Conservation (phyloP, 148 eudicot species). For the Suaeda aralocaspica region DNA sequence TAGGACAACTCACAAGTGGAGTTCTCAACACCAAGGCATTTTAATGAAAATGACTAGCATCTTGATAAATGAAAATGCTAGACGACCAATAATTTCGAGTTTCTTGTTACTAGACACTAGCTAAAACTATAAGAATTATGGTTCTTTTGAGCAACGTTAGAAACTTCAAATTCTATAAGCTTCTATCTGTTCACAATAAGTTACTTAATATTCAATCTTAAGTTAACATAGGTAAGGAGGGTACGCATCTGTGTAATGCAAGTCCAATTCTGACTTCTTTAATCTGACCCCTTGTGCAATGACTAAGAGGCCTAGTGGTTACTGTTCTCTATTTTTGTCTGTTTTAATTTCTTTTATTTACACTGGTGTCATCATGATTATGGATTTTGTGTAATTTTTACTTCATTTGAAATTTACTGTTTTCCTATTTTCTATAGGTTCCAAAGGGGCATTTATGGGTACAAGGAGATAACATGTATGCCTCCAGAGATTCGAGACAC, state of each 20-base stretch:
- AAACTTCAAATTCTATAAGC: not conserved
- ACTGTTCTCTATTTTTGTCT: not conserved
- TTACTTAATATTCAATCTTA: not conserved
- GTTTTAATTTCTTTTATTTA: not conserved
- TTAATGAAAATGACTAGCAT: too few relatives aligned
- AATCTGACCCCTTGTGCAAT: not conserved
- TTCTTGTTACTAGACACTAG: too few relatives aligned
- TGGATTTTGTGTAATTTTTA: not conserved
- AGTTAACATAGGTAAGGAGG: not conserved
- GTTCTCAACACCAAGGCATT: too few relatives aligned
- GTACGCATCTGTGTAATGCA: not conserved
- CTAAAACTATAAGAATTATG: too few relatives aligned
- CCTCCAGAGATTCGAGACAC: slow-evolving; percentile 57
- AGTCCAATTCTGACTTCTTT: not conserved
- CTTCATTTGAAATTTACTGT: not conserved
- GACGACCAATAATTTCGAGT: too few relatives aligned
- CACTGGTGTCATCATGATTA: not conserved
- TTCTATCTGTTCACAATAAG: not conserved
- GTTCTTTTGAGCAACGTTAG: too few relatives aligned
- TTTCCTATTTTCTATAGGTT: slow-evolving; percentile 36
- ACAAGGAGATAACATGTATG: slow-evolving; percentile 72
- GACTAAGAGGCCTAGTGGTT: not conserved
- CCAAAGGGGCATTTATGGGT: slow-evolving; percentile 86
- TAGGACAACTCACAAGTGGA: too few relatives aligned
- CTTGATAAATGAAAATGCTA: too few relatives aligned